Evolutionary conservation across 78 protist species (phyloP).

Genomic region (Dictyostelium purpureum): DNA sequence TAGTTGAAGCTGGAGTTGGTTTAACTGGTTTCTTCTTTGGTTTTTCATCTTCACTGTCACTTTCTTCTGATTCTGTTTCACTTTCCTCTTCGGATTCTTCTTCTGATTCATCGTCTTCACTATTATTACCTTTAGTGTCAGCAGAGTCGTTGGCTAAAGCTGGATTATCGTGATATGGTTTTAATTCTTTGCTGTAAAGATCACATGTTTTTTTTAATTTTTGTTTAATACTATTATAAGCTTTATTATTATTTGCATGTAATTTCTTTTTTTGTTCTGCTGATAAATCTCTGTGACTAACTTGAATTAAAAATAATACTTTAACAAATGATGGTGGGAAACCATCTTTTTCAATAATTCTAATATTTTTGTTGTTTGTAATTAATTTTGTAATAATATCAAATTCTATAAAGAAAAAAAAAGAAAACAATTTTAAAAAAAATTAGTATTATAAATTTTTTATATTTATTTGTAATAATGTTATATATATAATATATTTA

Average conservation of each 20-base stretch:
- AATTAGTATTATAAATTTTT: background rate
- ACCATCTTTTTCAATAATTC: constrained; percentile 45
- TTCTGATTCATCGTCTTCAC: background rate
- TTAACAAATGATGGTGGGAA: constrained; percentile 70
- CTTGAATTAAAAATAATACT: constrained; percentile 35
- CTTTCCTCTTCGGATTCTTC: background rate
- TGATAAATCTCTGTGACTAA: background rate
- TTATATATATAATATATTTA: background rate
- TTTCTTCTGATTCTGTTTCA: constrained; percentile 4
- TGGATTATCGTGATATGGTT: constrained; percentile 71
- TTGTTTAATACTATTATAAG: constrained; percentile 66
- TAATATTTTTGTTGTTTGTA: constrained; percentile 6
- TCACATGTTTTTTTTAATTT: constrained; percentile 72
- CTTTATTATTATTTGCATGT: constrained; percentile 49
- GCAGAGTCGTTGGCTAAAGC: background rate
- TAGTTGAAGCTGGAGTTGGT: constrained; percentile 1
- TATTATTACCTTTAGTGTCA: background rate
- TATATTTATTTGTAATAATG: background rate
- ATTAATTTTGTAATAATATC: constrained; percentile 52
- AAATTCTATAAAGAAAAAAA: constrained; percentile 35
- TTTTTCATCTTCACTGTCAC: background rate
- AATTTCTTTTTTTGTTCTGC: constrained; percentile 68
- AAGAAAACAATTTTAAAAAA: background rate
- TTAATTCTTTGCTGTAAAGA: constrained; percentile 46
- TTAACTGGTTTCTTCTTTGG: background rate